Conservation (phyloP, 2,329 filamentous ascomycete species). For the Botryotinia calthae region DNA sequence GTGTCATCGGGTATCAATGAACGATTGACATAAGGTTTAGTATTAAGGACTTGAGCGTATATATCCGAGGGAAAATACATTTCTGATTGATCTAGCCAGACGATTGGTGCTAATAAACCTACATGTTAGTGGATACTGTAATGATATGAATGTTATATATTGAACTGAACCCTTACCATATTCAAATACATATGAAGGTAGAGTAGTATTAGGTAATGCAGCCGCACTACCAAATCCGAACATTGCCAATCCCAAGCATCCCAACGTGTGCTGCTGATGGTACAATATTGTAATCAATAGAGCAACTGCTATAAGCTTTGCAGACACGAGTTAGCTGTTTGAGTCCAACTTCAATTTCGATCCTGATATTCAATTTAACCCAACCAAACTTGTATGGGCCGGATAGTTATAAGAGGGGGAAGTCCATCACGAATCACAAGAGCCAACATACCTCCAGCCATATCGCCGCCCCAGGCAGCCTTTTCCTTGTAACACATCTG, state of each 20-base stretch:
- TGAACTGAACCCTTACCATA: constrained; percentile 42
- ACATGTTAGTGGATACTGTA: constrained; percentile 3
- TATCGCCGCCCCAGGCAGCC: constrained; percentile 7
- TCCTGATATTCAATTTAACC: background rate
- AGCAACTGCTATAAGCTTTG: constrained; percentile 18
- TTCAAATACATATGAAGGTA: constrained; percentile 46
- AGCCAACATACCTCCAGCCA: constrained; percentile 26
- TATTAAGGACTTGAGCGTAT: constrained; percentile 46
- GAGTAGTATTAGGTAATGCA: constrained; percentile 23
- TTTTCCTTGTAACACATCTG: background rate
- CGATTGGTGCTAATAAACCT: constrained; percentile 45
- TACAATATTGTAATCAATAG: constrained; percentile 15
- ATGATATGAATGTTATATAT: background rate
- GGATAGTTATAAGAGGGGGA: background rate
- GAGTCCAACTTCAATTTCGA: constrained; percentile 25
- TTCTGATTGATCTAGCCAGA: constrained; percentile 50
- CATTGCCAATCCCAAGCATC: constrained; percentile 10
- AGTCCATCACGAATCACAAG: background rate
- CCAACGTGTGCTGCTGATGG: constrained; percentile 12
- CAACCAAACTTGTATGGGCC: background rate
- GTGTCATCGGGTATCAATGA: constrained; percentile 39
- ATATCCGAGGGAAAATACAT: constrained; percentile 51
- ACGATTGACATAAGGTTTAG: constrained; percentile 46
- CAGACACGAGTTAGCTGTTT: constrained; percentile 3
- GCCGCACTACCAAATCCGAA: background rate